Percentiles rank a stretch among this genome's conserved stretches.
Conservation (phyloP, 768 basidiomycete species). For the Steccherinum ochraceum region DNA sequence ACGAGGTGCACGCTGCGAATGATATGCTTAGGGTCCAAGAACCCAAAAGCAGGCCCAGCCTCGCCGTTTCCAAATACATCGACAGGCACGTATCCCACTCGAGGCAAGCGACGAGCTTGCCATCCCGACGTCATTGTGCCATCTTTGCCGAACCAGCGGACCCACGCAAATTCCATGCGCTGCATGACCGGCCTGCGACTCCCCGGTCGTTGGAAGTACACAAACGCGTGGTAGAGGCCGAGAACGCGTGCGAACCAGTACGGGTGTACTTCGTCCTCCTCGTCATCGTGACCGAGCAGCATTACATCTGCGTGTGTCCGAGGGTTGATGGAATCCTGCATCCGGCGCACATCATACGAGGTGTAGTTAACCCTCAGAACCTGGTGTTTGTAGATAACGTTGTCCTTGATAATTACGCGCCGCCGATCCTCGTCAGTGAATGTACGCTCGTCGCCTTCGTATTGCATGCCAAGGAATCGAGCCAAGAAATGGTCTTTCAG, state of each 20-base stretch:
- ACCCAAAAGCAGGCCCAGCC: constrained; percentile 32
- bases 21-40: constrained; percentile 36
- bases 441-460: constrained; percentile 23
- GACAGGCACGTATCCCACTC: constrained; percentile 31
- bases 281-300: not conserved
- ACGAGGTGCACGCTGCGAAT: constrained; percentile 36
- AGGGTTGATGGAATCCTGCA: constrained; percentile 12
- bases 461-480: constrained; percentile 17
- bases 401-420: constrained; percentile 7
- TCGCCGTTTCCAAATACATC: constrained; percentile 15
- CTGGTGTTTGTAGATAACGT: constrained; percentile 16
- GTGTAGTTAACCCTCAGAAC: constrained; percentile 17
- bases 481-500: constrained; percentile 25
- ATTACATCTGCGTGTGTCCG: constrained; percentile 12
- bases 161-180: constrained; percentile 30
- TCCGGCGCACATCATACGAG: constrained; percentile 14
- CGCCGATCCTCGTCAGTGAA: constrained; percentile 14
- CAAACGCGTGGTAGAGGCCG: constrained; percentile 25
- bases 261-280: constrained; percentile 10
- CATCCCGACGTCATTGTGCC: constrained; percentile 21
- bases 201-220: too few species aligned
- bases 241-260: constrained; percentile 25
- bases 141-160: constrained; percentile 31
- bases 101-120: constrained; percentile 23
- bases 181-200: too few species aligned